Evolutionary conservation across 805 yeast genomes (phyloP).

Genomic region (Saturnispora galanensis): DNA sequence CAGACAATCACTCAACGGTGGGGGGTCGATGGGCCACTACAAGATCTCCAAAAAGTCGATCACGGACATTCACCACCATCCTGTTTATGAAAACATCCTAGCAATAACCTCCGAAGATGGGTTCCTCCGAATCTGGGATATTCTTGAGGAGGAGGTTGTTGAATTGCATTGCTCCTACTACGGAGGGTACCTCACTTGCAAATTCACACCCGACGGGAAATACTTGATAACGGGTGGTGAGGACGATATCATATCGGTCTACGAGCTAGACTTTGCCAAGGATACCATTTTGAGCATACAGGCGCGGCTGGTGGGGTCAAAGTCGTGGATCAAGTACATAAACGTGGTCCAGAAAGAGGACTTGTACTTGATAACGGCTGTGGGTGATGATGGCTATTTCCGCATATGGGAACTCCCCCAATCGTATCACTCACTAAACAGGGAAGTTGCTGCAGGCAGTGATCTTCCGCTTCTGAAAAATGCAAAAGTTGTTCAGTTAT

Average conservation of each 20-base stretch:
- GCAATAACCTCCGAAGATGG: conserved; percentile 62
- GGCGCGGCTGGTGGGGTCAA: conserved; percentile 36
- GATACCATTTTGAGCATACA: conserved; percentile 17
- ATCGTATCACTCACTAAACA: conserved; percentile 28
- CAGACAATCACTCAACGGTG: neutral
- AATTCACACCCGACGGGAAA: conserved; percentile 39
- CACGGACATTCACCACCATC: conserved; percentile 36
- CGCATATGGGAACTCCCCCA: conserved; percentile 43
- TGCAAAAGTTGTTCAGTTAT: no score
- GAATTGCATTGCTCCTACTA: conserved; percentile 58
- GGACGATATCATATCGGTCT: conserved; percentile 40
- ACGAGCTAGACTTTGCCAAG: conserved; percentile 23
- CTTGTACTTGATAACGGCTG: conserved; percentile 39
- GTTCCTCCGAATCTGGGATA: conserved; percentile 45
- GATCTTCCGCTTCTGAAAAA: no score
- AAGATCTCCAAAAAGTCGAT: conserved; percentile 52
- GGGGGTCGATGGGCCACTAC: conserved; percentile 41
- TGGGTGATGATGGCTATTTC: conserved; percentile 46
- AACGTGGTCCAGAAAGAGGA: conserved; percentile 27
- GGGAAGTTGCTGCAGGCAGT: no score
- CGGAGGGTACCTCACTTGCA: conserved; percentile 48
- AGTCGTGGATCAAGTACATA: conserved; percentile 41
- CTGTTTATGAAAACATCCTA: conserved; percentile 31
- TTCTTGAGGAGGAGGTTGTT: conserved; percentile 31
- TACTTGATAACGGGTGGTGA: conserved; percentile 44